A percentile compares a stretch with the other conserved stretches of the same genome.
Conservation (phyloP, 2,329 filamentous ascomycete genomes). For the Monilinia vaccinii-corymbosi region DNA sequence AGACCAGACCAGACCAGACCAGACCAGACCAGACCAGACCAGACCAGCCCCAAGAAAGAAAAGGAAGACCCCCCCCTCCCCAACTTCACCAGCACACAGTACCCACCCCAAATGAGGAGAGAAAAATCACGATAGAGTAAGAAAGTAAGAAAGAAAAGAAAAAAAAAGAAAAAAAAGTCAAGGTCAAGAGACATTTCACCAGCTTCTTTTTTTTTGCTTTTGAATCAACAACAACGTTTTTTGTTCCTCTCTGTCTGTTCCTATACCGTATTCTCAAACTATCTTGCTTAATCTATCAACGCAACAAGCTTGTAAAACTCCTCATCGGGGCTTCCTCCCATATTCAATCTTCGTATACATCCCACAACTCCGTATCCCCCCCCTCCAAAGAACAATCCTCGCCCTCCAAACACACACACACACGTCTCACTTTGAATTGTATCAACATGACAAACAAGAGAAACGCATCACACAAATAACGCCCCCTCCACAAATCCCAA, state of each 20-base stretch:
- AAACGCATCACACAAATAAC: background rate
- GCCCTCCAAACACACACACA: background rate
- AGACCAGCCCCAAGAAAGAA: no score
- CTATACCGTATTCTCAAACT: background rate
- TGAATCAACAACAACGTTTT: background rate
- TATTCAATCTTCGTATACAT: background rate
- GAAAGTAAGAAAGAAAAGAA: background rate
- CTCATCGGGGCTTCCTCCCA: background rate
- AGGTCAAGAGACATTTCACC: background rate
- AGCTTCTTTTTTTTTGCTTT: background rate
- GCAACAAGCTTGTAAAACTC: background rate
- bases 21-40: no score
- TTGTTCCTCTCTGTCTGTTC: background rate
- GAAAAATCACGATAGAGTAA: no score
- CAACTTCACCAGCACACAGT: no score
- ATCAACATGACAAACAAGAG: background rate
- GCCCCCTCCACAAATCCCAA: constrained; percentile 1
- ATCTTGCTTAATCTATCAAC: background rate
- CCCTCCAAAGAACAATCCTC: background rate
- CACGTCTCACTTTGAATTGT: background rate
- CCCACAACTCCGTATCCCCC: background rate
- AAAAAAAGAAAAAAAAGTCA: background rate
- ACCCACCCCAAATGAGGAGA: no score
- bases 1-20: no score
- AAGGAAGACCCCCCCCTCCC: no score